These are phyloP conservation scores for Gymnopilus junonius DNA, from an alignment of 768 basidiomycete genomes.

Conservation along the genomic window DNA sequence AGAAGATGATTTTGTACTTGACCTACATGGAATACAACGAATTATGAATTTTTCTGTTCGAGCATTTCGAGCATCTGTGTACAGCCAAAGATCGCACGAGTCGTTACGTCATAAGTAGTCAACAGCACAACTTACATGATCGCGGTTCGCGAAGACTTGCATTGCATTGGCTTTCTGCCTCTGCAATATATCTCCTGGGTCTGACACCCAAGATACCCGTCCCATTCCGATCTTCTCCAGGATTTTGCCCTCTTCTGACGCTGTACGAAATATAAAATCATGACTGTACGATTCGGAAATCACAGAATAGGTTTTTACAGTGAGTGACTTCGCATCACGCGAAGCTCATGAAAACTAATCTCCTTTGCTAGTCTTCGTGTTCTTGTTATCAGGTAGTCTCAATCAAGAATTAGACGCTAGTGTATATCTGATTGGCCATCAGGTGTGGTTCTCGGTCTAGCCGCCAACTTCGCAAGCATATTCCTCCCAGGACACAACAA, in stretches of 20 bases:
- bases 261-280: slow-evolving; percentile 23
- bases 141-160: not conserved
- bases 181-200: slow-evolving; percentile 2
- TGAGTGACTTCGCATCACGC: slow-evolving; percentile 29
- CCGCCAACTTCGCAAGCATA: slow-evolving; percentile 65
- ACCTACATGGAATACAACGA: not conserved
- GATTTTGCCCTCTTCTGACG: not conserved
- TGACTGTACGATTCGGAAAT: slow-evolving; percentile 68
- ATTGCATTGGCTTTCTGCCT: slow-evolving; percentile 2
- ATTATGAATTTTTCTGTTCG: not conserved
- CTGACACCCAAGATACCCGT: slow-evolving; percentile 10
- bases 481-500: slow-evolving; percentile 72
- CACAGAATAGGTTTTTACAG: slow-evolving; percentile 57
- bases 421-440: not conserved
- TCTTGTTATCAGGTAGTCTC: slow-evolving; percentile 47
- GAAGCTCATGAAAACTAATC: slow-evolving; percentile 6
- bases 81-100: not conserved
- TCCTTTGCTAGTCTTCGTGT: slow-evolving; percentile 40
- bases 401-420: not conserved
- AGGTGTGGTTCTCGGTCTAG: slow-evolving; percentile 68
- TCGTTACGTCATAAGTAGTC: slow-evolving; percentile 12
- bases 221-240: slow-evolving; percentile 5
- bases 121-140: not conserved
- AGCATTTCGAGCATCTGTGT: too few species aligned
- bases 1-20: not conserved